Percentiles rank a stretch among this genome's conserved stretches.
phyloP scores from a whole-genome alignment of 805 yeast genomes.

The Ogataea dorogensis region DNA sequence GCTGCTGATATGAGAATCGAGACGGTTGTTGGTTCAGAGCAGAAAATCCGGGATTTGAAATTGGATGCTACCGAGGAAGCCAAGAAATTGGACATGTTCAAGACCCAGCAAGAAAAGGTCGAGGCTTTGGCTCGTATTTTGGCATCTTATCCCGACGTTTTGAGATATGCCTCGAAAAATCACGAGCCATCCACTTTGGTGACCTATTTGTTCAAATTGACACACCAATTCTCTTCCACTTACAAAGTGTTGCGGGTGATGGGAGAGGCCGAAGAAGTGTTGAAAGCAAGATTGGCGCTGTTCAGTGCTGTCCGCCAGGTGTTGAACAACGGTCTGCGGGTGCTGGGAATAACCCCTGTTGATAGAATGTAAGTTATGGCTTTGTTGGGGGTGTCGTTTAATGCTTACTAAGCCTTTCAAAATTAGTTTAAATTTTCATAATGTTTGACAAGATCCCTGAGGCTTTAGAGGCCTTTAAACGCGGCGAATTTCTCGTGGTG shows the following conservation, averaged over 20 bases:
- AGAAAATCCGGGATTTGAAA: conserved; percentile 21
- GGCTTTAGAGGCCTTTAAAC: conserved; percentile 68
- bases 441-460: conserved; percentile 46
- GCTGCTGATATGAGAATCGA: conserved; percentile 33
- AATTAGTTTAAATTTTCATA: conserved; percentile 1
- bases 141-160: conserved; percentile 88
- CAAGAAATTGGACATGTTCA: conserved; percentile 32
- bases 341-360: conserved; percentile 95
- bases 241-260: conserved; percentile 96
- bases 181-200: conserved; percentile 93
- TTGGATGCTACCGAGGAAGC: conserved; percentile 30
- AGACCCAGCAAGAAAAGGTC: conserved; percentile 32
- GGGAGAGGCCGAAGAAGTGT: conserved; percentile 85
- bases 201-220: conserved; percentile 85
- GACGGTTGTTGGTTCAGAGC: conserved; percentile 31
- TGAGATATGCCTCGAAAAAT: conserved; percentile 78
- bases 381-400: too few species aligned
- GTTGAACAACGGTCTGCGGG: conserved; percentile 80
- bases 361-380: conserved; percentile 85
- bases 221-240: conserved; percentile 95
- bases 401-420: conserved; percentile 3
- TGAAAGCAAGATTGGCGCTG: conserved; percentile 87
- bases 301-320: conserved; percentile 89
- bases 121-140: conserved; percentile 68
- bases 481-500: conserved; percentile 86